Evolutionary conservation across 495 filamentous ascomycete genomes (phyloP).

Genomic region (Astrothelium subdiscretum): DNA sequence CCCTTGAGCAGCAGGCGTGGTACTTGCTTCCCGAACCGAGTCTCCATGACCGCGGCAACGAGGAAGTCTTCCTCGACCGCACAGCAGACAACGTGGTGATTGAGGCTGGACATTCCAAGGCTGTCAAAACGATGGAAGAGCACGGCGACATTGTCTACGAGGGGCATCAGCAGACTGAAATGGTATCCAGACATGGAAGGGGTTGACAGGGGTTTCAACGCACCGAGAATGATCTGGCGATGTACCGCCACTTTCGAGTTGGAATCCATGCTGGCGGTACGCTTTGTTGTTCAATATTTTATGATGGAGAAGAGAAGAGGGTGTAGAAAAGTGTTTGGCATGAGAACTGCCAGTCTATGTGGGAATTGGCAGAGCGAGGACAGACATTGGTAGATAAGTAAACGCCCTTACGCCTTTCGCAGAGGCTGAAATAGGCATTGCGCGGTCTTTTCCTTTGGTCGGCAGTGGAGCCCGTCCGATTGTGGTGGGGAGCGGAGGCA

Average conservation of each 20-base stretch:
- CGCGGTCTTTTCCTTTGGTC: neutral
- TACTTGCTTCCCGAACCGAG: neutral
- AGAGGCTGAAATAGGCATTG: neutral
- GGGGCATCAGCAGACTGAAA: neutral
- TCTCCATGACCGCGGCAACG: neutral
- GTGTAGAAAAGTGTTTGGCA: neutral
- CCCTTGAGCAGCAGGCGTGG: neutral
- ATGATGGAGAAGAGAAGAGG: neutral
- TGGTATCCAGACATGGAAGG: neutral
- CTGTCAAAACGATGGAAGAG: neutral
- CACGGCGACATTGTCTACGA: neutral
- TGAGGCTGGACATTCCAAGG: neutral
- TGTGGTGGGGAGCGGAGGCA: neutral
- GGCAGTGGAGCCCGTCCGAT: neutral
- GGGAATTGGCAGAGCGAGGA: neutral
- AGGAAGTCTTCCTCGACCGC: neutral
- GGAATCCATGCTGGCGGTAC: neutral
- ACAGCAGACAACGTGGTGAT: neutral
- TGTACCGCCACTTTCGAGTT: neutral
- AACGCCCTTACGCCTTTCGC: neutral
- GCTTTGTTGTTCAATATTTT: neutral
- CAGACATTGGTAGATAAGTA: neutral
- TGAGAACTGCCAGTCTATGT: neutral
- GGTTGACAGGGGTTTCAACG: neutral
- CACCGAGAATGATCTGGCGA: neutral